phyloP scores from a whole-genome alignment of 805 yeast genomes.

The Martiniozyma abietophila region DNA sequence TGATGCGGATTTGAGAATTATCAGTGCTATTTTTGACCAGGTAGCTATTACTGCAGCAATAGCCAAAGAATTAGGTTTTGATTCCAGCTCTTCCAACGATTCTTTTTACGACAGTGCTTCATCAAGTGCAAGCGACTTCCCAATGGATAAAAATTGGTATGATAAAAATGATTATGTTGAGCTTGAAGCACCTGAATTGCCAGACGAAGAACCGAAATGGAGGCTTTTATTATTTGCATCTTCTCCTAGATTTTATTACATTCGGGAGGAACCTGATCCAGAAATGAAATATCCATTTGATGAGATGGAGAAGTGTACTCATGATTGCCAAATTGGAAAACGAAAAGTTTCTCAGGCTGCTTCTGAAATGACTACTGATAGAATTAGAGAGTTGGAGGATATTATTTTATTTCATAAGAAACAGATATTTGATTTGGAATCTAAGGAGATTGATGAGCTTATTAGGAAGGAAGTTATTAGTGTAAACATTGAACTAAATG shows the following conservation, averaged over 20 bases:
- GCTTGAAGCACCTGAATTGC: slow-evolving; percentile 40
- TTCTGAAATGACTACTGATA: slow-evolving; percentile 30
- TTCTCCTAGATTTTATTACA: slow-evolving; percentile 54
- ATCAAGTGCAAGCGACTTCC: slow-evolving; percentile 11
- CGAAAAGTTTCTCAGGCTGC: slow-evolving; percentile 52
- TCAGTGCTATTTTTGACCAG: slow-evolving; percentile 58
- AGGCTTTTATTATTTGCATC: slow-evolving; percentile 40
- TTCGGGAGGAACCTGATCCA: slow-evolving; percentile 39
- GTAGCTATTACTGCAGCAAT: slow-evolving; percentile 35
- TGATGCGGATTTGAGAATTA: slow-evolving; percentile 58
- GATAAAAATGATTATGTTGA: slow-evolving; percentile 73
- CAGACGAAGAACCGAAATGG: slow-evolving; percentile 32
- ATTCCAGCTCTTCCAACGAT: slow-evolving; percentile 11
- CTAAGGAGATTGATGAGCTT: slow-evolving; percentile 8
- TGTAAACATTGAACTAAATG: slow-evolving; percentile 21
- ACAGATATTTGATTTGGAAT: slow-evolving; percentile 16
- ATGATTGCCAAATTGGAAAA: slow-evolving; percentile 51
- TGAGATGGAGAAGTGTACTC: slow-evolving; percentile 42
- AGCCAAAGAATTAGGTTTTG: slow-evolving; percentile 26
- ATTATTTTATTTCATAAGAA: slow-evolving; percentile 27
- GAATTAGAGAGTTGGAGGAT: slow-evolving; percentile 31
- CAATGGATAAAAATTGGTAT: slow-evolving; percentile 40
- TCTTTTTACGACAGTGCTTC: slow-evolving; percentile 15
- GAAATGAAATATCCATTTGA: slow-evolving; percentile 51
- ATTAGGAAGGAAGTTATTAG: slow-evolving; percentile 13